These are phyloP conservation scores for Acer negundo DNA, from an alignment of 345 rosid genomes.

Conservation along the genomic window DNA sequence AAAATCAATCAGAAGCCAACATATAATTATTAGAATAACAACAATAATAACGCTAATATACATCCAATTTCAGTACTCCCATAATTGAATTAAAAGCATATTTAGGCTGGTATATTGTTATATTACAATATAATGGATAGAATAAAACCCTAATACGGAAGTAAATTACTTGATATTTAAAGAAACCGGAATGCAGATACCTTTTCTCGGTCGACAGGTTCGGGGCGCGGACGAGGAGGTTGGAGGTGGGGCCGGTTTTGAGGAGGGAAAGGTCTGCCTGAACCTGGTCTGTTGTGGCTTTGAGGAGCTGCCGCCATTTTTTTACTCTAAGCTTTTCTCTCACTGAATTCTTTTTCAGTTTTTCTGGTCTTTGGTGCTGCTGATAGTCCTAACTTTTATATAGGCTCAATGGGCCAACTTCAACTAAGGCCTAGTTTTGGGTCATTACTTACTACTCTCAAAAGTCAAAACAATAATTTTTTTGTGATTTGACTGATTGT, in stretches of 20 bases:
- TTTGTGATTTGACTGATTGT: no score
- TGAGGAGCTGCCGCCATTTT: slow-evolving; percentile 14
- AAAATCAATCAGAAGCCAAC: not conserved
- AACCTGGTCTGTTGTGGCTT: not conserved
- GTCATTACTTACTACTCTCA: no score
- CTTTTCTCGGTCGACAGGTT: slow-evolving; percentile 91
- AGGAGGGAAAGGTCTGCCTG: slow-evolving; percentile 14
- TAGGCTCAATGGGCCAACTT: no score
- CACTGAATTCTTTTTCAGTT: not conserved
- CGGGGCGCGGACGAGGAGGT: slow-evolving; percentile 51
- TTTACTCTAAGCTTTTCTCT: not conserved
- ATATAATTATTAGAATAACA: not conserved
- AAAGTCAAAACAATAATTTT: no score
- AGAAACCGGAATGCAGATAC: slow-evolving; percentile 23
- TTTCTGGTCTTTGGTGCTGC: no score
- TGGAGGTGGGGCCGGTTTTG: slow-evolving; percentile 4
- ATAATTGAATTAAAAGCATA: not conserved
- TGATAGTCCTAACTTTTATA: no score
- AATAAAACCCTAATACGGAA: slow-evolving; percentile 25
- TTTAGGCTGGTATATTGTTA: no score
- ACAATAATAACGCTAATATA: not conserved
- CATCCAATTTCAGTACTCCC: not conserved
- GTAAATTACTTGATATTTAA: not conserved
- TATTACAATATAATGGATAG: no score
- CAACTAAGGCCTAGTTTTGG: no score